Percentiles rank a stretch among this genome's conserved stretches.
Evolutionary conservation across 371 early-diverging fungal genomes (phyloP).

Genomic region (Syncephalastrum sp.): DNA sequence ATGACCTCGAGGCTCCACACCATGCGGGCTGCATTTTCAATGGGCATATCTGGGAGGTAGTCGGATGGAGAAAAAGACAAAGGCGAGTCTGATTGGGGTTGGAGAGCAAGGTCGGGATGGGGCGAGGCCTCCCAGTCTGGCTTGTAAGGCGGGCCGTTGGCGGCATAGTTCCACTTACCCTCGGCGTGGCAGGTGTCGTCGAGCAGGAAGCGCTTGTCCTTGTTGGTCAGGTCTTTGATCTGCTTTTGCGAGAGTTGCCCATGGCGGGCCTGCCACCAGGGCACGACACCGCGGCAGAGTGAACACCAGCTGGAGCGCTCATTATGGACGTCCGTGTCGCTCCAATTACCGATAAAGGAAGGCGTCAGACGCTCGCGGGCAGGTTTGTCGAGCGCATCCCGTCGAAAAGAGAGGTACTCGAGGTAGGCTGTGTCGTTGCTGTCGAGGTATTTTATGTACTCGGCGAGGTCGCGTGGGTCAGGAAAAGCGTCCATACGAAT

Average conservation of each 20-base stretch:
- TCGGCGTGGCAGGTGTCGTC: constrained; percentile 22
- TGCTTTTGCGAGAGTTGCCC: neutral
- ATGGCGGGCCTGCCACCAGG: constrained; percentile 29
- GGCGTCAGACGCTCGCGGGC: constrained; percentile 28
- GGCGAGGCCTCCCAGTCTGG: constrained; percentile 8
- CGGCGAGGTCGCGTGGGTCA: constrained; percentile 39
- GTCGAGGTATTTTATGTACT: constrained; percentile 34
- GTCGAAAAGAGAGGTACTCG: constrained; percentile 29
- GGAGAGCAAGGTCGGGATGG: too few relatives aligned
- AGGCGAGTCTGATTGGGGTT: too few relatives aligned
- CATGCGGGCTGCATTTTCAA: neutral
- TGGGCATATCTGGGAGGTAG: too few relatives aligned
- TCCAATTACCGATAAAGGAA: constrained; percentile 31
- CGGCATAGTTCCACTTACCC: constrained; percentile 39
- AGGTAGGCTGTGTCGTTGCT: constrained; percentile 37
- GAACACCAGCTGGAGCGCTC: constrained; percentile 34
- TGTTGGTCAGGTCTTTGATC: neutral
- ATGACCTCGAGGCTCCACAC: constrained; percentile 6
- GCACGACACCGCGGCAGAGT: constrained; percentile 32
- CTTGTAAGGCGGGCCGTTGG: constrained; percentile 26
- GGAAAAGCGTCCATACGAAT: constrained; percentile 43
- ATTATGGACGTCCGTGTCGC: constrained; percentile 18
- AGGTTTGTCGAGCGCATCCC: constrained; percentile 23
- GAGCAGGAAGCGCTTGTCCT: constrained; percentile 17
- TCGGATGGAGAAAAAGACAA: too few relatives aligned